Evolutionary conservation across 208 protist species (phyloP).

Genomic region (Naegleria fowleri): DNA sequence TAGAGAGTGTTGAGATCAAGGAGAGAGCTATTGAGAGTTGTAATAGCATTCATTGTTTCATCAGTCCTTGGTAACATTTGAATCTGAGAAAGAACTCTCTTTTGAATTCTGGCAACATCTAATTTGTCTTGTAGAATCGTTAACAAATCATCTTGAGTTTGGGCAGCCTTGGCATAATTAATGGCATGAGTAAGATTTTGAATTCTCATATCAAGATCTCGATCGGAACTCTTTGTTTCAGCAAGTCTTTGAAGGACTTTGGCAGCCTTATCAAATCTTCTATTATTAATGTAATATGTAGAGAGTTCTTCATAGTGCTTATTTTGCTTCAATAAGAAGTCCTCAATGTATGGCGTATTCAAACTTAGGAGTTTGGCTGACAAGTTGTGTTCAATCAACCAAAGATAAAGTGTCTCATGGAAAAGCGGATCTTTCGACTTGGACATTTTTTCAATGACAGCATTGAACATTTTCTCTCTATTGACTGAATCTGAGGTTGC

Average conservation of each 20-base stretch:
- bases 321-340: not conserved
- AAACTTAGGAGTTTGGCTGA: not conserved
- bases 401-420: not conserved
- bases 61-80: not conserved
- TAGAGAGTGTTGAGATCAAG: not conserved
- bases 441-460: not conserved
- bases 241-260: not conserved
- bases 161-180: not conserved
- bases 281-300: not conserved
- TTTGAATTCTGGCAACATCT: not conserved
- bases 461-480: not conserved
- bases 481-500: not conserved
- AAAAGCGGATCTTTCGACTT: not conserved
- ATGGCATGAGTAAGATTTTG: not conserved
- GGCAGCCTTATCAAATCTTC: not conserved
- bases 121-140: not conserved
- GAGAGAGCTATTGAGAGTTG: not conserved
- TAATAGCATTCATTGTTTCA: not conserved
- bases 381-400: not conserved
- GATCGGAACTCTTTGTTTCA: not conserved
- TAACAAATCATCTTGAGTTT: not conserved
- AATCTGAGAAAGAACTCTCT: not conserved
- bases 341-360: not conserved
- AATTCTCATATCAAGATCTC: not conserved
- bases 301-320: not conserved